A percentile compares a stretch with the other conserved stretches of the same genome.
phyloP scores from a whole-genome alignment of 2,329 filamentous ascomycete species.

The Xylaria sp. region DNA sequence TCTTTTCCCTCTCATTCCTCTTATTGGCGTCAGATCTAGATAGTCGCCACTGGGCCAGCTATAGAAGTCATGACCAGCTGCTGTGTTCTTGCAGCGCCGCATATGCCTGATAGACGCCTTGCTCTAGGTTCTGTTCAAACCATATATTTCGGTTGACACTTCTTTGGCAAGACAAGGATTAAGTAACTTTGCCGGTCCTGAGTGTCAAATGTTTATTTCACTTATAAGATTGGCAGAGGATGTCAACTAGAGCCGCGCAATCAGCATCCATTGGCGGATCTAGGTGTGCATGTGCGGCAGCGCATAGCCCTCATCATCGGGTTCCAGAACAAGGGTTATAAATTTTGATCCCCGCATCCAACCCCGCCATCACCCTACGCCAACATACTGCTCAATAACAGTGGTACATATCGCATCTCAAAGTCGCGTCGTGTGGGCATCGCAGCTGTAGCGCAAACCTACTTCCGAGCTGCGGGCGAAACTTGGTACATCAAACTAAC shows the following conservation, averaged over 20 bases:
- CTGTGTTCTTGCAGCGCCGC: not conserved
- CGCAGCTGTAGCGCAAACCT: not conserved
- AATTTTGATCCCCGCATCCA: too few relatives aligned
- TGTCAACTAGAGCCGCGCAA: not conserved
- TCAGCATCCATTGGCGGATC: not conserved
- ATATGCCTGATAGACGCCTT: not conserved
- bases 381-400: not conserved
- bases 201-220: too few relatives aligned
- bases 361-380: not conserved
- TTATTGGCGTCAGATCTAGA: not conserved
- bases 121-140: not conserved
- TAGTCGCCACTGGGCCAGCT: not conserved
- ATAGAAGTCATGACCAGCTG: not conserved
- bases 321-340: not conserved
- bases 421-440: not conserved
- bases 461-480: not conserved
- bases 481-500: constrained; percentile 1
- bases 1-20: not conserved
- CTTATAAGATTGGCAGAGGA: too few relatives aligned
- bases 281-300: not conserved
- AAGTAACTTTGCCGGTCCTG: not conserved
- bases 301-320: not conserved
- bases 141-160: not conserved
- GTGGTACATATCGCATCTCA: not conserved
- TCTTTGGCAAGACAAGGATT: too few relatives aligned